Evolutionary conservation across 768 basidiomycete species (phyloP).

Genomic region (Lactarius vividus): DNA sequence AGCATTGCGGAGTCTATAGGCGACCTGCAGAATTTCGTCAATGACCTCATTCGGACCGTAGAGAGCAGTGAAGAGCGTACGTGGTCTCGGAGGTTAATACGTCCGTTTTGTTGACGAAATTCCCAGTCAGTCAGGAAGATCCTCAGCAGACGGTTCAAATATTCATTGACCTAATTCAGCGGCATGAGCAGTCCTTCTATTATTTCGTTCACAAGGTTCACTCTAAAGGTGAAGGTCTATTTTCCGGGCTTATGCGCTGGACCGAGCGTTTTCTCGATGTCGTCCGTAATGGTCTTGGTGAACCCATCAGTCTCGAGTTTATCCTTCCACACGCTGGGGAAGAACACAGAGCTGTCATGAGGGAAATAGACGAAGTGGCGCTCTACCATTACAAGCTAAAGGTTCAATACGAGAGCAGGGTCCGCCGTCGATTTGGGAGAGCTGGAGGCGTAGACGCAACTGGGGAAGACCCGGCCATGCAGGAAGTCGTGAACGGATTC

Average conservation of each 20-base stretch:
- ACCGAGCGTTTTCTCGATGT: conserved; percentile 91
- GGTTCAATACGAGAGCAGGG: conserved; percentile 86
- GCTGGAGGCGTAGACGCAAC: conserved; percentile 50
- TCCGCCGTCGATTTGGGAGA: conserved; percentile 79
- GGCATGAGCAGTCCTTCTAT: conserved; percentile 96
- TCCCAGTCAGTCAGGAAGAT: conserved; percentile 74
- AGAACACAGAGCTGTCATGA: conserved; percentile 72
- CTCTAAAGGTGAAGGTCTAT: conserved; percentile 91
- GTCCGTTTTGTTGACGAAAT: neutral
- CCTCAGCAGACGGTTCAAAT: conserved; percentile 84
- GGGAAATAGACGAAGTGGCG: conserved; percentile 86
- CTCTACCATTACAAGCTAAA: conserved; percentile 95
- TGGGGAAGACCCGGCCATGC: conserved; percentile 81
- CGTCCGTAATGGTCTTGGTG: conserved; percentile 83
- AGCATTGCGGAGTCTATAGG: conserved; percentile 92
- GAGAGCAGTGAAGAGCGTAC: conserved; percentile 86
- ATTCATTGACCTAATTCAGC: conserved; percentile 89
- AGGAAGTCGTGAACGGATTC: conserved; percentile 74
- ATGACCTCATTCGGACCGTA: conserved; percentile 92
- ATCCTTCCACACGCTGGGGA: conserved; percentile 79
- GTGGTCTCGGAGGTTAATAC: conserved; percentile 33
- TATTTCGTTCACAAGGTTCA: conserved; percentile 98
- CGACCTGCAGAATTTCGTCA: conserved; percentile 92
- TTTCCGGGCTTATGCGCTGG: conserved; percentile 94
- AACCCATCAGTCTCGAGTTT: conserved; percentile 76